These are phyloP conservation scores for Claviceps maximensis DNA, from an alignment of 2,329 filamentous ascomycete species.

Conservation along the genomic window DNA sequence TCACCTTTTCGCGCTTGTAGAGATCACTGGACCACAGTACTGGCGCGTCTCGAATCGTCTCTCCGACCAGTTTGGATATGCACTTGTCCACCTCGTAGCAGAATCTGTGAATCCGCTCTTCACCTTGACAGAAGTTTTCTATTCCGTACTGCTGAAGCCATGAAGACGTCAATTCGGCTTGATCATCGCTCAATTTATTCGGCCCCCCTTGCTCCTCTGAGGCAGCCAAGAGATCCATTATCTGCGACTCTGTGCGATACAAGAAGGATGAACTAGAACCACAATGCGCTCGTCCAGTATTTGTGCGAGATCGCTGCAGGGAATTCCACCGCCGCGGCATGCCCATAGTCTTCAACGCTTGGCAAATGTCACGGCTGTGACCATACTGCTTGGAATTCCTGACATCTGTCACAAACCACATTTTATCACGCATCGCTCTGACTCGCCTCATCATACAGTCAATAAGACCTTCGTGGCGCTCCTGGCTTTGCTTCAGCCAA, in stretches of 20 bases:
- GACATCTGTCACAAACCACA: conserved; percentile 97
- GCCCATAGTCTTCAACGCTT: conserved; percentile 85
- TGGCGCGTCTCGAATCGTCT: conserved; percentile 70
- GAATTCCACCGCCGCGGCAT: conserved; percentile 43
- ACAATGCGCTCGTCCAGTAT: conserved; percentile 32
- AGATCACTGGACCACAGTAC: conserved; percentile 88
- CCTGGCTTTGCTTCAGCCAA: conserved; percentile 71
- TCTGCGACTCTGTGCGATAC: conserved; percentile 69
- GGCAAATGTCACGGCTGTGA: conserved; percentile 71
- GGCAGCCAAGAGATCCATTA: conserved; percentile 77
- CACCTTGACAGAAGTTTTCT: conserved; percentile 87
- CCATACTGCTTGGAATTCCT: conserved; percentile 81
- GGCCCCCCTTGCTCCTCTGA: conserved; percentile 73
- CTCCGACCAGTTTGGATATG: conserved; percentile 72
- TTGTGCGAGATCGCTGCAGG: conserved; percentile 35
- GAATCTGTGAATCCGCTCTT: conserved; percentile 89
- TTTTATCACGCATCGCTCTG: conserved; percentile 75
- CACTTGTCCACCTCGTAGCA: conserved; percentile 81
- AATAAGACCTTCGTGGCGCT: conserved; percentile 60
- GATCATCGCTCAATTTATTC: conserved; percentile 92
- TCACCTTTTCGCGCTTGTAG: conserved; percentile 62
- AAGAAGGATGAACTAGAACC: conserved; percentile 48
- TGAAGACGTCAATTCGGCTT: conserved; percentile 68
- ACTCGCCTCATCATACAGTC: conserved; percentile 63
- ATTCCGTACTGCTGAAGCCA: conserved; percentile 76